Conservation (phyloP, 2,329 filamentous ascomycete species). For the Coleophoma eucalyptorum region DNA sequence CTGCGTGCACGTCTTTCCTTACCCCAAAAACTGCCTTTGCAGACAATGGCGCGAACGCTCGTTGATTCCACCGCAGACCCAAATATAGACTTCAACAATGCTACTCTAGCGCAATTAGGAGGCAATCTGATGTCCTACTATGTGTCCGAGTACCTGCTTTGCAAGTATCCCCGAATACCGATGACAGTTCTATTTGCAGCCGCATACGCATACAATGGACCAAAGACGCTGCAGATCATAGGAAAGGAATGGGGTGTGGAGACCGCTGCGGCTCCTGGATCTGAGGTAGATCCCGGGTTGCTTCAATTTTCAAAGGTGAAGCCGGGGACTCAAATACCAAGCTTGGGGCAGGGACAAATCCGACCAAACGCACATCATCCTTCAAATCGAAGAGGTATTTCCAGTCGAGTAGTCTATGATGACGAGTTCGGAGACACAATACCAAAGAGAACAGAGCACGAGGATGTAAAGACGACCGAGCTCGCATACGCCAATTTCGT, state of each 20-base stretch:
- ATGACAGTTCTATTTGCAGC: slow-evolving; percentile 84
- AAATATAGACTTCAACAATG: slow-evolving; percentile 82
- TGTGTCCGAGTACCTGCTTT: slow-evolving; percentile 81
- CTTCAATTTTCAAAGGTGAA: slow-evolving; percentile 67
- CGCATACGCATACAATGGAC: slow-evolving; percentile 79
- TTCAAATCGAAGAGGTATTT: slow-evolving; percentile 64
- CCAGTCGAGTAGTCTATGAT: slow-evolving; percentile 74
- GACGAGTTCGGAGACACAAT: slow-evolving; percentile 77
- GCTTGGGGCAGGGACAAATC: slow-evolving; percentile 47
- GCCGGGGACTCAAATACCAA: slow-evolving; percentile 36
- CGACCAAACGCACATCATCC: slow-evolving; percentile 45
- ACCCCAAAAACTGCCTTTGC: slow-evolving; percentile 74
- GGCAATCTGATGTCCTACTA: slow-evolving; percentile 84
- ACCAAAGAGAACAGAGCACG: slow-evolving; percentile 18
- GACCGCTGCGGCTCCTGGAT: slow-evolving; percentile 77
- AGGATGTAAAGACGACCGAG: slow-evolving; percentile 23
- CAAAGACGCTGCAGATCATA: slow-evolving; percentile 68
- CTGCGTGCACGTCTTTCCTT: slow-evolving; percentile 87
- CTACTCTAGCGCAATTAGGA: slow-evolving; percentile 76
- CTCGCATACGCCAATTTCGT: slow-evolving; percentile 72
- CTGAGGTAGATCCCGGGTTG: slow-evolving; percentile 87
- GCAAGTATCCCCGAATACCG: slow-evolving; percentile 86
- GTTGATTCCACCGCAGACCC: slow-evolving; percentile 82
- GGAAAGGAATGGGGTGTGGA: slow-evolving; percentile 90
- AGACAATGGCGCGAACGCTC: slow-evolving; percentile 82